Conservation (phyloP, 179 eudicot species). For the Heliamphora pulchella region DNA sequence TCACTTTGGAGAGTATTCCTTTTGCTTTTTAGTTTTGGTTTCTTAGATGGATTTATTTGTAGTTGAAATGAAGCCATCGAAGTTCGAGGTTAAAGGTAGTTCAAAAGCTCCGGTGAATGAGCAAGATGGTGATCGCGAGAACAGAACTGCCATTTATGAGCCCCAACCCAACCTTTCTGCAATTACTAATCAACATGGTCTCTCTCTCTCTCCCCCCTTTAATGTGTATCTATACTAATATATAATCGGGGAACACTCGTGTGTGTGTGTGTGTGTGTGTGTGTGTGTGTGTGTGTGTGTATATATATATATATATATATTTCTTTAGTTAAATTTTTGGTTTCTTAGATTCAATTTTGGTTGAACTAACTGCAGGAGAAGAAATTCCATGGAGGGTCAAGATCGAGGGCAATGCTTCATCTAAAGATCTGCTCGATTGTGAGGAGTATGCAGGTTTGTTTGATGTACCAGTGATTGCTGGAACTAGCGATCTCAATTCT, state of each 20-base stretch:
- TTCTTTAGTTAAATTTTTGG: background rate
- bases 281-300: background rate
- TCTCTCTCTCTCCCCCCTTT: background rate
- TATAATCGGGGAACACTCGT: no score
- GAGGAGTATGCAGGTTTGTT: constrained; percentile 12
- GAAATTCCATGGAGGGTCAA: constrained; percentile 20
- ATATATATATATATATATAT: background rate
- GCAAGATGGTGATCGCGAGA: constrained; percentile 2
- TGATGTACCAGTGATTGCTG: background rate
- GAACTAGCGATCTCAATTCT: background rate
- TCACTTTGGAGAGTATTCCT: background rate
- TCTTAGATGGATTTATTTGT: background rate
- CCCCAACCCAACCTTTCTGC: constrained; percentile 9
- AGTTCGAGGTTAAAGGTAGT: constrained; percentile 4
- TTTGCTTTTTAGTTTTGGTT: background rate
- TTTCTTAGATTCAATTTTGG: background rate
- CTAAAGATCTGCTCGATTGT: background rate
- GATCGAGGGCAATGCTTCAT: constrained; percentile 10
- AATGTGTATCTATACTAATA: no score
- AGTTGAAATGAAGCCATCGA: constrained; percentile 12
- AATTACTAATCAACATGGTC: constrained; percentile 14
- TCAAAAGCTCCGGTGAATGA: background rate
- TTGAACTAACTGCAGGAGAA: constrained; percentile 17
- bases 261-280: no score
- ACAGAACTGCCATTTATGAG: background rate